Base-by-base conservation (phyloP, 75 land plant species). In the Cryptomeria japonica region DNA sequence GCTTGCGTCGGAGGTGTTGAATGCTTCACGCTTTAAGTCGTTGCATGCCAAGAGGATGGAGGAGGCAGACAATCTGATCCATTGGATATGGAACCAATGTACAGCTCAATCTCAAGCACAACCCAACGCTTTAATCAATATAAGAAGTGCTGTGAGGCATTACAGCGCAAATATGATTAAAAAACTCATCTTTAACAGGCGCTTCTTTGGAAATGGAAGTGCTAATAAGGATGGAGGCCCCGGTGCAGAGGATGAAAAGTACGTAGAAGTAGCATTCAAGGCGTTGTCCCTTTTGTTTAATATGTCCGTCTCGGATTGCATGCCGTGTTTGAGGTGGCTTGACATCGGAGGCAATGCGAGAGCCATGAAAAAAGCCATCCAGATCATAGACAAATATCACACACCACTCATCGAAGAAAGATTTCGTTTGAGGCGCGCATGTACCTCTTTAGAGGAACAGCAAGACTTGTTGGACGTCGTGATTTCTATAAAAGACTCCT, bases 261-360 rank as follows among this genome's bases (percentile, higher is more conserved):
- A 90, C 37, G 80, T 90, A 11, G 89, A 88, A 15, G 89, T 89
- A 1, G n/a, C 84, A 2, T 90, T 90, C 86, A 88, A 87, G 18
- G 83, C 83, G 6, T 76, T 88, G 36, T 82, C 75, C 37, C 84
- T 86, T 22, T 44, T 88, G 41, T 90, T 87, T 47, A 75, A 84
- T 16, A 90, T 92, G 44, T 75, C 83, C 32, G 16, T 51, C 55
- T 51, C 55, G 13, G 16, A 51, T 51, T 51, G 14, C 55, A 51
- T 51, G 16, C 16, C 55, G 0, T 49, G 51, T 13, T 51, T 51
- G 55, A 13, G 15, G 55, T 51, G 55, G 55, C 55, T 51, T 42
- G 93, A 92, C 51, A 56, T 90, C 51, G 89, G 85, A 68, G 93
- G 93, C 41, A 84, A 87, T 51, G 91, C 87, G 87, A 88, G 47